Evolutionary conservation across 306 rosid species (phyloP), one percentile per base, ranked within the genome.

Genomic region (Malus sieversii): DNA sequence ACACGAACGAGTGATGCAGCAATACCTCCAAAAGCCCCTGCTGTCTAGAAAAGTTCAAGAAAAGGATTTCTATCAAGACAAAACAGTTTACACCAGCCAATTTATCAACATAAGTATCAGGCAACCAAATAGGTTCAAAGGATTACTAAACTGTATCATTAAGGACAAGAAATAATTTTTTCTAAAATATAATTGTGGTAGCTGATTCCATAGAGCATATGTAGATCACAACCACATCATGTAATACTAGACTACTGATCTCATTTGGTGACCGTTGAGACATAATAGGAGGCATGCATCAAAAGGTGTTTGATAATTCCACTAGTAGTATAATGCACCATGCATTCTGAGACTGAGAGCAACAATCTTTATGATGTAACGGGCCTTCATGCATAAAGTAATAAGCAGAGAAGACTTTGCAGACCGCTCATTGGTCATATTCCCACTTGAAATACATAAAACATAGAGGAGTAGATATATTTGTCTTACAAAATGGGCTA

Each of bases 1-100:
- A 94, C 98, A 48, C 98, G 96, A 82, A 94, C 82, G 63, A 94
- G 87, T 44, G 98, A 94, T 84, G 98, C 98, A 63, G 96, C 97
- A 73, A 90, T 32, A 35, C 98, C 98, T 48, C 98, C 98, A 64
- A 89, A 58, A 51, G 98, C 98, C 69, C 98, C 98, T 46, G 98
- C 98, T 77, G 94, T 88, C 98, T 94, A 85, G 62, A 83, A 62
- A 74, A 85, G 59, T 77, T 0, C 2, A 8, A 22, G 40, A 22
- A 58, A 19, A 58, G 15, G 57, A 23, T 20, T 52, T 1, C 18
- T 6, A 55, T 32, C 35, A 8, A 71, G 51, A 32, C 6, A 55
- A 71, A 12, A 42, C 46, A 40, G 35, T 13, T 23, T 38, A 14
- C 22, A 10, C 10, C 10, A 20, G 32, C 65, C 65, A 71, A 20